Conservation (phyloP, 331 rosid species). For the Rhamnella rubrinervis region DNA sequence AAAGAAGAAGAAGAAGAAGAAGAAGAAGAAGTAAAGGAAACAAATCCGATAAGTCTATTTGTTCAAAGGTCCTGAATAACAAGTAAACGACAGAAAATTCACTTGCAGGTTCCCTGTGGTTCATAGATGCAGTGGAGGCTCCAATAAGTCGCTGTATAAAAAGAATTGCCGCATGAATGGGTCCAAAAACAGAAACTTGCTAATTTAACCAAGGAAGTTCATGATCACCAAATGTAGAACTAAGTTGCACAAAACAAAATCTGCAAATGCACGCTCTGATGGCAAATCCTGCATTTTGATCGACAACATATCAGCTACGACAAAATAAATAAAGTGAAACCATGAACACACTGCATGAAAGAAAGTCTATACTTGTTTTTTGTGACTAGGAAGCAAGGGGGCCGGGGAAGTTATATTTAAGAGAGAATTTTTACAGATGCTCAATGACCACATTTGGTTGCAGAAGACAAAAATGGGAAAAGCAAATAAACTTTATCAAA, state of each 20-base stretch:
- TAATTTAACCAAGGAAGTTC: constrained; percentile 75
- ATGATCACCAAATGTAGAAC: constrained; percentile 94
- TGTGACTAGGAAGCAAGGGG: too few species aligned
- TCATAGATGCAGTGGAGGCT: not conserved
- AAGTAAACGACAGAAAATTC: not conserved
- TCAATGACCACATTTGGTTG: not conserved
- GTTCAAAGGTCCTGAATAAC: too few species aligned
- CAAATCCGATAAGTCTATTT: not conserved
- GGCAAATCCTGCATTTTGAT: constrained; percentile 77
- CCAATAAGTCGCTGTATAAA: not conserved
- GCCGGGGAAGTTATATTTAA: too few species aligned
- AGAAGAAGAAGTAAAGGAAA: too few species aligned
- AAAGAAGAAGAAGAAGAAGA: too few species aligned
- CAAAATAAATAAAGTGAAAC: not conserved
- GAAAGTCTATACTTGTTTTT: not conserved
- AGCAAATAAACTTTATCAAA: too few species aligned
- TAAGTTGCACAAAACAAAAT: constrained; percentile 95
- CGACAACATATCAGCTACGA: not conserved
- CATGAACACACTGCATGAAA: not conserved
- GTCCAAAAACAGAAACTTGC: too few species aligned
- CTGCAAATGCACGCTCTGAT: constrained; percentile 95
- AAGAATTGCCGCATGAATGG: too few species aligned
- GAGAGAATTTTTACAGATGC: too few species aligned
- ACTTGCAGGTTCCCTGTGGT: not conserved
- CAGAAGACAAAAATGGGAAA: not conserved